A percentile compares a stretch with the other conserved stretches of the same genome.
Conservation (phyloP, 257 asterid species). For the Gentiana straminea region DNA sequence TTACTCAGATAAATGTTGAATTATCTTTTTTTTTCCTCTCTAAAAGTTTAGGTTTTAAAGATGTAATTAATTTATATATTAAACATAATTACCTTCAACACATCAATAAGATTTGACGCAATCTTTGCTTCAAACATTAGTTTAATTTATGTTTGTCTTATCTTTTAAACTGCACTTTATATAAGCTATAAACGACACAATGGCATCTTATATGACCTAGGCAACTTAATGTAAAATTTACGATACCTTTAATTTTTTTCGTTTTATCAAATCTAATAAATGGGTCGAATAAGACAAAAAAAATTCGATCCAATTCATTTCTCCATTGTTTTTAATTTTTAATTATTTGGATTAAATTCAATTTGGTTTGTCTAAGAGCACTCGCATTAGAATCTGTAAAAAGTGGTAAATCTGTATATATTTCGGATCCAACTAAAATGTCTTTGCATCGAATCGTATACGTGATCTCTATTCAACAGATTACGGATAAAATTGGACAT, state of each 20-base stretch:
- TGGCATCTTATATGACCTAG: not conserved
- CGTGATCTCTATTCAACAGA: no score
- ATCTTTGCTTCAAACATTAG: no score
- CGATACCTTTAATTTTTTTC: not conserved
- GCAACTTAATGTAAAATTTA: not conserved
- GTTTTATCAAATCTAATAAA: not conserved
- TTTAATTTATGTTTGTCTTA: no score
- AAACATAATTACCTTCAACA: no score
- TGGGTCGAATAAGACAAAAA: not conserved
- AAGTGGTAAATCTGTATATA: no score
- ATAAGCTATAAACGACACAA: not conserved
- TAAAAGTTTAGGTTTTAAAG: no score
- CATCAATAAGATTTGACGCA: conserved; percentile 1
- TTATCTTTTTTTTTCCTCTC: not conserved
- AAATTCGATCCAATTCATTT: not conserved
- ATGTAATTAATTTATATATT: no score
- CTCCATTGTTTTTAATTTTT: not conserved
- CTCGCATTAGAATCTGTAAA: no score
- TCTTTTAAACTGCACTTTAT: not conserved
- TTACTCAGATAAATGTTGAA: not conserved
- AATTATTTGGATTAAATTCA: not conserved
- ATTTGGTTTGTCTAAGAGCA: conserved; percentile 1
- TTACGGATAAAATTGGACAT: no score
- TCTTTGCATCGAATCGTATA: no score
- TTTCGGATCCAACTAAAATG: no score